Conservation (phyloP, 2,329 filamentous ascomycete genomes). For the Bisporella sp. region DNA sequence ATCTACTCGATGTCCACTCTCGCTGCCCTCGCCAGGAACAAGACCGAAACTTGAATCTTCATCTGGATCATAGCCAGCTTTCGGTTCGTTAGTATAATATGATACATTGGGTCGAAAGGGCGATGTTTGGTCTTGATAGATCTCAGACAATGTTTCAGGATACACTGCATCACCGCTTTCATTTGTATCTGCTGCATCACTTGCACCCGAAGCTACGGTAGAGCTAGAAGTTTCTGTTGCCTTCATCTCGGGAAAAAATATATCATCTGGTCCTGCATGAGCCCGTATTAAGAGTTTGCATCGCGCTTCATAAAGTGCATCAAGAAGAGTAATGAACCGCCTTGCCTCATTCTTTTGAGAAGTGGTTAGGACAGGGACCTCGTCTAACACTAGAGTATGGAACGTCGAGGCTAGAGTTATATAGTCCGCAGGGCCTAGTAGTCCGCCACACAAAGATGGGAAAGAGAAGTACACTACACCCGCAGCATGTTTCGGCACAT, state of each 20-base stretch:
- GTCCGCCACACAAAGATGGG: conserved; percentile 53
- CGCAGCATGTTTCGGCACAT: conserved; percentile 48
- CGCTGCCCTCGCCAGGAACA: conserved; percentile 25
- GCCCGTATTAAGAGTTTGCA: conserved; percentile 69
- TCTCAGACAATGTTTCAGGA: conserved; percentile 62
- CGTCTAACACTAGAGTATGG: conserved; percentile 69
- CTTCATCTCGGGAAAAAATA: conserved; percentile 65
- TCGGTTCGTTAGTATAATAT: conserved; percentile 45
- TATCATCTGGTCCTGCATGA: conserved; percentile 58
- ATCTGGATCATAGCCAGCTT: conserved; percentile 46
- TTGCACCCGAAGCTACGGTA: conserved; percentile 12
- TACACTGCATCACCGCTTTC: conserved; percentile 46
- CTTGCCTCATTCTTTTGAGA: conserved; percentile 74
- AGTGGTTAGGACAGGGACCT: conserved; percentile 59
- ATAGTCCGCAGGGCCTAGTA: conserved; percentile 74
- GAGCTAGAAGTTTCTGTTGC: conserved; percentile 8
- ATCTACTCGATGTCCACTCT: conserved; percentile 39
- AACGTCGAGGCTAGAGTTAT: conserved; percentile 74
- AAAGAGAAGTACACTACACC: conserved; percentile 63
- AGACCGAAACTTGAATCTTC: conserved; percentile 48
- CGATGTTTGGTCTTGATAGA: conserved; percentile 69
- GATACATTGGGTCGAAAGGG: conserved; percentile 77
- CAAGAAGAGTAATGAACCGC: conserved; percentile 72
- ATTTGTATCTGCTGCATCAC: conserved; percentile 30
- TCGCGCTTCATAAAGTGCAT: conserved; percentile 74